Conservation (phyloP, 164 flowering plant genomes). For the Akebia trifoliata region DNA sequence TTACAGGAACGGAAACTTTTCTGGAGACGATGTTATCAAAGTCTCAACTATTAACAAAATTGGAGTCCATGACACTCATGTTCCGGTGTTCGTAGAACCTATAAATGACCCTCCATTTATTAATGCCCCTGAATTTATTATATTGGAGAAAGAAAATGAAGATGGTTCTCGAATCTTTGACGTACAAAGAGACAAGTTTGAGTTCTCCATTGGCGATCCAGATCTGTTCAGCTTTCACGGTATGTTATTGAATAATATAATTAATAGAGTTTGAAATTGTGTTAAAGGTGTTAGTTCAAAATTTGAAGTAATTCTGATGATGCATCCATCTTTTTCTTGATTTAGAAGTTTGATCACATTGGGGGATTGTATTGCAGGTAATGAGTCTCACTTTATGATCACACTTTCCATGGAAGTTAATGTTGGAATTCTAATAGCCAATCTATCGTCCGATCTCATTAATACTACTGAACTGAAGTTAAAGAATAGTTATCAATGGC, state of each 20-base stretch:
- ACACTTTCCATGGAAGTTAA: conserved; percentile 70
- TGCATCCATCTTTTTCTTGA: background rate
- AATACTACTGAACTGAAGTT: conserved; percentile 68
- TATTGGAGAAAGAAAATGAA: conserved; percentile 32
- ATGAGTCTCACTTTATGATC: conserved; percentile 45
- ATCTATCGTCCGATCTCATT: conserved; percentile 52
- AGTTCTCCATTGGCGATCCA: conserved; percentile 70
- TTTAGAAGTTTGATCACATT: conserved; percentile 1
- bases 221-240: conserved; percentile 67
- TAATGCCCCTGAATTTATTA: conserved; percentile 46
- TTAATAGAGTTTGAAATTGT: background rate
- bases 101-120: conserved; percentile 87
- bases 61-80: conserved; percentile 47
- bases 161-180: conserved; percentile 42
- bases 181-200: conserved; percentile 37
- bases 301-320: background rate
- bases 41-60: conserved; percentile 58
- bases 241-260: conserved; percentile 21
- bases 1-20: conserved; percentile 68
- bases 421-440: conserved; percentile 50
- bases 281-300: background rate
- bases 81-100: conserved; percentile 71
- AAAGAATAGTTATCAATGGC: conserved; percentile 60
- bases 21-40: conserved; percentile 56
- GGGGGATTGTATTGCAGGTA: conserved; percentile 37